Base-by-base conservation (phyloP, 495 filamentous ascomycete species). In the Aspergillus nidulans region DNA sequence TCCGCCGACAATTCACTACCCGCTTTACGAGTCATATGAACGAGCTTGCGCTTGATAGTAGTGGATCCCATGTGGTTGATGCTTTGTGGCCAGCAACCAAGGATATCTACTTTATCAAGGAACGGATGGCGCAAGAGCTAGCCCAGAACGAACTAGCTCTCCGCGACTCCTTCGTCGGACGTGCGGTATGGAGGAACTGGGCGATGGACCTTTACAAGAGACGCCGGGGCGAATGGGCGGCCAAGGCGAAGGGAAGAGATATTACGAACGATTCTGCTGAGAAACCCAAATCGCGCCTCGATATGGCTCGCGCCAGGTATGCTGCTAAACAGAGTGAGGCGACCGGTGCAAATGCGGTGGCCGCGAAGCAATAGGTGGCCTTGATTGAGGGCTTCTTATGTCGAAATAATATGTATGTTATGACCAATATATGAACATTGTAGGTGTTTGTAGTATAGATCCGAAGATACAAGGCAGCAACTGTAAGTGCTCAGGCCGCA, bases 171-270 rank as follows among this genome's bases (percentile, higher is more conserved):
- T 86, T 81, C 59, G 76, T 86, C 21, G 94, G 94, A 3, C 74
- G 91, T 6, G 87, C 85, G 3, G 89, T 95, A 10, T 97, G 91
- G 92, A 76, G 86, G 50, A 89, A 94, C 56, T 98, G 94, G 95
- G 82, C 79, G 49, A 91, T 96, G 73, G 94, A 97, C 69, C 63
- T 92, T 20, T 97, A 86, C 71, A 88, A 86, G 59, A 73, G 83
- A 43, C 75, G 82, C 45, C 70, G 83, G 36, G 75, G 71, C 19
- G 87, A 91, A 32, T 95, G 90, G 90, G 78, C 85, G 24, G 69
- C 72, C 19, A 83, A 83, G 69, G 85, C 83, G 15, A 89, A 87
- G 72, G 82, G 67, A 2, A 44, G 66, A 41, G 62, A 66, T 36
- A 49, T 41, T 18, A 53, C 25, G 16, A 55, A 30, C 38, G 62